phyloP scores from a whole-genome alignment of 768 basidiomycete species.

The Trichaptum fuscoviolaceum region DNA sequence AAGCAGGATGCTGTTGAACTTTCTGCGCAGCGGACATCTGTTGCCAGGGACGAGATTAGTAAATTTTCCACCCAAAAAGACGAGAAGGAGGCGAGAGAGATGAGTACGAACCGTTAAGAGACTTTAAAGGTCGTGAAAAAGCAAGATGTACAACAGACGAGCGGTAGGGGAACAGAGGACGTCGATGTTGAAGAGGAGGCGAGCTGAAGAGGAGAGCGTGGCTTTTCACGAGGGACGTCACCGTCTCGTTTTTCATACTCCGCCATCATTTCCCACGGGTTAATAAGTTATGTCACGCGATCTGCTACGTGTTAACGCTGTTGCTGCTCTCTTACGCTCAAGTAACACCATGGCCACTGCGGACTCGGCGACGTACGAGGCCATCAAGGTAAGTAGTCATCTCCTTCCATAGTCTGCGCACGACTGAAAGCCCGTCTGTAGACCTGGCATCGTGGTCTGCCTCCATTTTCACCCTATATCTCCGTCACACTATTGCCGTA shows the following conservation, averaged over 20 bases:
- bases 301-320: constrained; percentile 9
- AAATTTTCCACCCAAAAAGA: neutral
- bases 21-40: constrained; percentile 79
- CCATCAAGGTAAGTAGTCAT: constrained; percentile 41
- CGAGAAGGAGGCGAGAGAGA: constrained; percentile 1
- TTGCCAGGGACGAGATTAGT: constrained; percentile 3
- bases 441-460: constrained; percentile 61
- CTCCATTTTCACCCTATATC: constrained; percentile 67
- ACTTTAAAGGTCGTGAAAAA: neutral
- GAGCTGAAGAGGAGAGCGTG: constrained; percentile 14
- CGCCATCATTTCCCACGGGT: neutral
- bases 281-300: constrained; percentile 36
- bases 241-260: neutral
- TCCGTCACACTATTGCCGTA: constrained; percentile 65
- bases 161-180: constrained; percentile 11
- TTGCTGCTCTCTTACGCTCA: constrained; percentile 10
- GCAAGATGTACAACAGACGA: constrained; percentile 8
- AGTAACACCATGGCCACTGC: constrained; percentile 40
- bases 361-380: constrained; percentile 31
- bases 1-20: constrained; percentile 83
- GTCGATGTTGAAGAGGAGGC: constrained; percentile 10
- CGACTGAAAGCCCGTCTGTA: constrained; percentile 18
- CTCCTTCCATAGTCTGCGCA: constrained; percentile 5
- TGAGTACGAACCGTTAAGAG: neutral
- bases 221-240: constrained; percentile 4